phyloP scores from a whole-genome alignment of 495 filamentous ascomycete genomes.

The Neohortaea acidophila region DNA sequence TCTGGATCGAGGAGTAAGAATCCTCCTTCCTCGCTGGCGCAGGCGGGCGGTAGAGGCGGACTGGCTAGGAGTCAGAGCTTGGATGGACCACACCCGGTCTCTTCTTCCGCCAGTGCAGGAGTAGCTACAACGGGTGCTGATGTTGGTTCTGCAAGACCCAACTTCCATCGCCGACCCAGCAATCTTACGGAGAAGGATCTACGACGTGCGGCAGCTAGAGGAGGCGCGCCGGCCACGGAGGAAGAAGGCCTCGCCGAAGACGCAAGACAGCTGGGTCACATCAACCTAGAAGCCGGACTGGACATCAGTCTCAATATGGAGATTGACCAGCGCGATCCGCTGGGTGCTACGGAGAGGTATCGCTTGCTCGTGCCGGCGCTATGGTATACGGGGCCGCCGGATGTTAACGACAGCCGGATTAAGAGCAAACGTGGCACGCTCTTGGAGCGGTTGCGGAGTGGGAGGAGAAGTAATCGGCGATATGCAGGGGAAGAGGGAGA shows the following conservation, averaged over 20 bases:
- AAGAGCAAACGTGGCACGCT: conserved; percentile 22
- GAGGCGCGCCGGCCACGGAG: conserved; percentile 4
- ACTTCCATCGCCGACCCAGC: conserved; percentile 60
- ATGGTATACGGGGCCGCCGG: conserved; percentile 34
- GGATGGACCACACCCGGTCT: background rate
- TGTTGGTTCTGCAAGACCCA: no score
- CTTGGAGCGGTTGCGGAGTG: conserved; percentile 1
- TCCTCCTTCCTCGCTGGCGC: background rate
- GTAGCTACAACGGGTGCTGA: no score
- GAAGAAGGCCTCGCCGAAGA: conserved; percentile 22
- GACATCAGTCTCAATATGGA: conserved; percentile 80
- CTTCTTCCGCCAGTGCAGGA: conserved; percentile 13
- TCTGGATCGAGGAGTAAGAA: conserved; percentile 10
- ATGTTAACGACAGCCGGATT: conserved; percentile 23
- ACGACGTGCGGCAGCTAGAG: conserved; percentile 24
- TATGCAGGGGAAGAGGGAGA: conserved; percentile 1
- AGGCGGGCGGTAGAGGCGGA: background rate
- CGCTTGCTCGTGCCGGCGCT: conserved; percentile 70
- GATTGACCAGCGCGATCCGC: conserved; percentile 66
- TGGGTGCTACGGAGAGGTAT: conserved; percentile 79
- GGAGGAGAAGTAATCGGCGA: background rate
- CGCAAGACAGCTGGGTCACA: conserved; percentile 18
- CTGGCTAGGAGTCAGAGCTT: conserved; percentile 6
- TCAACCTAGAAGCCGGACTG: conserved; percentile 63
- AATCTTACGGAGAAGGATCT: conserved; percentile 46